Evolutionary conservation across 2,329 filamentous ascomycete genomes (phyloP).

Genomic region (Colletotrichum musae): DNA sequence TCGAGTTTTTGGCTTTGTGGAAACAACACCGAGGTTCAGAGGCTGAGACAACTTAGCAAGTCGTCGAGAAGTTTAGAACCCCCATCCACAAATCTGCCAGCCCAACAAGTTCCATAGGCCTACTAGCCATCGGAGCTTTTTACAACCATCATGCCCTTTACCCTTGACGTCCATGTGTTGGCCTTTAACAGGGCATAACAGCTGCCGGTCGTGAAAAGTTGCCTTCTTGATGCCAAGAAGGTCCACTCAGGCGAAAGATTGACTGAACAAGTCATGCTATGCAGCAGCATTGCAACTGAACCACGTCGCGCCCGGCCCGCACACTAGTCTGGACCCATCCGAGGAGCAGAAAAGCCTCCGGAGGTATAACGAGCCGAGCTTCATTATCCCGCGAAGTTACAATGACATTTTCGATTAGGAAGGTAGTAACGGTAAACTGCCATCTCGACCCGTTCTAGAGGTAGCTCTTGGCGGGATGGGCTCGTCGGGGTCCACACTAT

Average conservation of each 20-base stretch:
- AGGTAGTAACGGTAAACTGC: slow-evolving; percentile 15
- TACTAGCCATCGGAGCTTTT: background rate
- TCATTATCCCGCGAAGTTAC: background rate
- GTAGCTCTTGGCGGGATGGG: slow-evolving; percentile 30
- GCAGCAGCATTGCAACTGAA: slow-evolving; percentile 14
- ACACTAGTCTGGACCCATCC: background rate
- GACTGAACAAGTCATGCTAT: slow-evolving; percentile 1
- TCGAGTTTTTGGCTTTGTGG: no score
- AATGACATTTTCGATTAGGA: slow-evolving; percentile 2
- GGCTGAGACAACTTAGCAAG: no score
- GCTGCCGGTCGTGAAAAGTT: slow-evolving; percentile 16
- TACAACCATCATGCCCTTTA: background rate
- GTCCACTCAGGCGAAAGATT: slow-evolving; percentile 16
- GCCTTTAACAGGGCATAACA: background rate
- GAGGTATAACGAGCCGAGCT: background rate
- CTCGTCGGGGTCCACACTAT: background rate
- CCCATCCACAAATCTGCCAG: no score
- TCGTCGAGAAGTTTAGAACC: no score
- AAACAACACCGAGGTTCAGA: no score
- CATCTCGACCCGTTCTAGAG: slow-evolving; percentile 1
- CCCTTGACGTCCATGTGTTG: background rate
- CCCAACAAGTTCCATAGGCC: no score
- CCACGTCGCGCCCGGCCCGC: slow-evolving; percentile 6
- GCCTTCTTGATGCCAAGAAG: slow-evolving; percentile 8
- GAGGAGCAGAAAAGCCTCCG: background rate